Base-by-base conservation (phyloP, 495 filamentous ascomycete genomes). In the Talaromyces stipitatus region DNA sequence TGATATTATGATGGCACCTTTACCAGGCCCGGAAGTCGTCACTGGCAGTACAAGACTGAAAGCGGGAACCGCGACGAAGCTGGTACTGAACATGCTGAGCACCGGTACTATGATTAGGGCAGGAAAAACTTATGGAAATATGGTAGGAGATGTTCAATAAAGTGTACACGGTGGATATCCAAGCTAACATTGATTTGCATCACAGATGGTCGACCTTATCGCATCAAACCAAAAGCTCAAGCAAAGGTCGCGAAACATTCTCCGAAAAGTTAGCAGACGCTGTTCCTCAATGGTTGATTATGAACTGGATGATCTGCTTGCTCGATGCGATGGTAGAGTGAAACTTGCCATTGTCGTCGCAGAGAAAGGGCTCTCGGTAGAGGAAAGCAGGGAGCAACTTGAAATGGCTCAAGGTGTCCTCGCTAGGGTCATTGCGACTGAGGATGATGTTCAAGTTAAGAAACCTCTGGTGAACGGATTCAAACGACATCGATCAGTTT, bases 1-100 rank as follows among this genome's bases (percentile, higher is more conserved):
- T n/a, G 67, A 71, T 23, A 62, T 58, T 29, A 56, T 70, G 30
- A 71, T 74, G 48, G 60, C 64, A 10, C 65, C 69, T 27, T 33
- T 74, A 1, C 64, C 69, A 0, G 71, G 70, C 0, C 66, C 70
- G 12, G 70, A 74, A 58, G 67, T 72, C 12, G 63, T 74, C 2
- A 72, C 71, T 36, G 71, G 71, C 10, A 74, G 71, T 55, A 74
- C 71, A 2, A 64, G 71, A 47, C 62, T 74, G 16, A 74, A 74
- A 41, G 69, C 69, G 1, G 71, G 71, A 2, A 74, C 69, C 4
- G 71, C 64, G 24, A 73, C 71, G 0, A 74, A 74, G 56, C 38
- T 73, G 55, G 63, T 73, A 2, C 46, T 73, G 30, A 74, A 74
- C 30, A 74, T 73, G 71, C 58, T 74, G 0, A 73, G 70, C 29